Conservation (phyloP, 2,329 filamentous ascomycete species). For the Xylariaceae sp. region DNA sequence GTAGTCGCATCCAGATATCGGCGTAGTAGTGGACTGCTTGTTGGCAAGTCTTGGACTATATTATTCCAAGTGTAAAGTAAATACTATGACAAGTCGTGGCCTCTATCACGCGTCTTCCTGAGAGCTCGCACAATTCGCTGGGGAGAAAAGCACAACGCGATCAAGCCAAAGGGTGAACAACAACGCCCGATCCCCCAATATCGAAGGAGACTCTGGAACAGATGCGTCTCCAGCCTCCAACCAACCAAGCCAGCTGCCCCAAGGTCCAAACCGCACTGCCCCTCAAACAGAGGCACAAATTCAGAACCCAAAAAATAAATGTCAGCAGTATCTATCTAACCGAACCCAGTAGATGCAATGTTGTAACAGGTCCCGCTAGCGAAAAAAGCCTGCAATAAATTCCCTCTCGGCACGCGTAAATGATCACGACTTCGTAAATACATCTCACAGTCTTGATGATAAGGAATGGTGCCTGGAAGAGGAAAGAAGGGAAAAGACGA, state of each 20-base stretch:
- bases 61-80: no score
- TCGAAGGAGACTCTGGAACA: no score
- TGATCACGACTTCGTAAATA: constrained; percentile 80
- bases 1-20: no score
- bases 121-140: no score
- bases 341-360: constrained; percentile 62
- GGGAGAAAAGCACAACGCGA: no score
- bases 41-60: no score
- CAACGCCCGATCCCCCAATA: no score
- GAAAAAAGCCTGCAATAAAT: constrained; percentile 85
- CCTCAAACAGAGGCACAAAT: constrained; percentile 2
- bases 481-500: constrained; percentile 18
- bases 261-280: not conserved
- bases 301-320: constrained; percentile 37
- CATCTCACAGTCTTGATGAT: constrained; percentile 71
- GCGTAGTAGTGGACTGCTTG: no score
- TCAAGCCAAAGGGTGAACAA: no score
- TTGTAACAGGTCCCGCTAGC: constrained; percentile 85
- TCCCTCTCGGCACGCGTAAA: constrained; percentile 85
- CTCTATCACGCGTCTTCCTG: no score
- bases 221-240: no score
- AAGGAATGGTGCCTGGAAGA: constrained; percentile 75
- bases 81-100: no score
- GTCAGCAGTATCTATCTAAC: constrained; percentile 98
- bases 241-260: not conserved